Evolutionary conservation across 2,329 filamentous ascomycete genomes (phyloP).

Genomic region (Trichoderma oligosporum): DNA sequence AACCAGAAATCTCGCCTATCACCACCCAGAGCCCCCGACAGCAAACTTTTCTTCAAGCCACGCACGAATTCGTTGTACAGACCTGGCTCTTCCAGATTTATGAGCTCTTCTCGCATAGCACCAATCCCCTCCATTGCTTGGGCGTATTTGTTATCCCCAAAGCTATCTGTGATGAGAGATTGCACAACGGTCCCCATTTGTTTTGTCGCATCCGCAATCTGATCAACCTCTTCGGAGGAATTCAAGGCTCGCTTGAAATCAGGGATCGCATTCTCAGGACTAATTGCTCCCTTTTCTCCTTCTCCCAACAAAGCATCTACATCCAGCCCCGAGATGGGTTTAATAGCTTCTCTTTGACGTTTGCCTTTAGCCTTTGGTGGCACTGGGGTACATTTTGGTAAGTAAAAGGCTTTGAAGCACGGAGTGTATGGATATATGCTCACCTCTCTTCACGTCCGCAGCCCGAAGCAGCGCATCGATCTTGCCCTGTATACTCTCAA

Average conservation of each 20-base stretch:
- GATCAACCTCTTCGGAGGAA: constrained; percentile 54
- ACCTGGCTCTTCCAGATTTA: constrained; percentile 68
- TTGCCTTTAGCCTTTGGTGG: constrained; percentile 74
- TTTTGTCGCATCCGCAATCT: constrained; percentile 63
- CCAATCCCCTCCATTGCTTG: constrained; percentile 71
- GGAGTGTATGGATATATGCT: neutral
- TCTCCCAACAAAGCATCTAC: constrained; percentile 74
- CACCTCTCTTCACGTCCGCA: constrained; percentile 81
- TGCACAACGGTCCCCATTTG: constrained; percentile 73
- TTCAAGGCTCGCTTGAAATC: constrained; percentile 81
- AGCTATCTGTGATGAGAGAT: constrained; percentile 64
- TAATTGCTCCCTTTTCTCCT: constrained; percentile 42
- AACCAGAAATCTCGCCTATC: constrained; percentile 83
- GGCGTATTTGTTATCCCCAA: constrained; percentile 71
- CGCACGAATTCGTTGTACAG: constrained; percentile 73
- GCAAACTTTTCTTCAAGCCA: constrained; percentile 67
- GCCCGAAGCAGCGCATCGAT: constrained; percentile 63
- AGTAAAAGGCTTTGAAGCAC: neutral
- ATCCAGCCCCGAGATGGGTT: constrained; percentile 86
- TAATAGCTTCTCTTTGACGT: constrained; percentile 64
- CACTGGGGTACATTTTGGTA: constrained; percentile 47
- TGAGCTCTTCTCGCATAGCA: constrained; percentile 73
- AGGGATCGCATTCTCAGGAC: constrained; percentile 73
- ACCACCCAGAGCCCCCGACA: constrained; percentile 67
- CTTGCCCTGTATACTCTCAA: constrained; percentile 51